These are phyloP conservation scores for Aleurites moluccanus DNA, from an alignment of 441 rosid genomes.

Conservation along the genomic window DNA sequence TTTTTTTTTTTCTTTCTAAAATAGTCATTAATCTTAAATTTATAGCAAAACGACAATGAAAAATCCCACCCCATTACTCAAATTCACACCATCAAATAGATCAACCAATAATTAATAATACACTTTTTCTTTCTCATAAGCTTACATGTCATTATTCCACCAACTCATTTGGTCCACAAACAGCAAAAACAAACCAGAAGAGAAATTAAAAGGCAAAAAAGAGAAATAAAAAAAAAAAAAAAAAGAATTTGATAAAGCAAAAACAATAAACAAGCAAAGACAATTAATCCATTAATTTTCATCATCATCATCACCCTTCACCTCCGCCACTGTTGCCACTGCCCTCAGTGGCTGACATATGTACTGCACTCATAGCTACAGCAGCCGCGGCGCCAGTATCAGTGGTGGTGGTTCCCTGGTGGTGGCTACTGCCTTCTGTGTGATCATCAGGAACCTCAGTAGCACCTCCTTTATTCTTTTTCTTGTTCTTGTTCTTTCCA, in stretches of 20 bases:
- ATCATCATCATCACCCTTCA: constrained; percentile 10
- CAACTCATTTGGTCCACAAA: not conserved
- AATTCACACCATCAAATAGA: no score
- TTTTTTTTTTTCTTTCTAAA: no score
- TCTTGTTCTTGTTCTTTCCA: not conserved
- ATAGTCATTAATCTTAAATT: no score
- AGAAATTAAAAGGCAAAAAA: no score
- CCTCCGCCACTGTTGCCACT: constrained; percentile 24
- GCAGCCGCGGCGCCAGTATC: constrained; percentile 26
- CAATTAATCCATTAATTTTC: not conserved
- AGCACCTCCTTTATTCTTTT: not conserved
- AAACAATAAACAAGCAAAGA: not conserved
- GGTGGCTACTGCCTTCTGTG: constrained; percentile 13
- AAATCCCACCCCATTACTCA: no score
- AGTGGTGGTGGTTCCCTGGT: not conserved
- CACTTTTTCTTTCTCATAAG: no score
- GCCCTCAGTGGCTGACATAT: constrained; percentile 29
- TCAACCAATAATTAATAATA: no score
- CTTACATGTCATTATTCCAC: no score
- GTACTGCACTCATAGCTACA: constrained; percentile 15
- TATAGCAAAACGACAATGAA: no score
- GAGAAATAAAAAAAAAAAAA: not conserved
- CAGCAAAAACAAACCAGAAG: not conserved
- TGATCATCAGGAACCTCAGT: constrained; percentile 5
- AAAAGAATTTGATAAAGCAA: not conserved